phyloP scores from a whole-genome alignment of 257 asterid species.

The Prunella vulgaris region DNA sequence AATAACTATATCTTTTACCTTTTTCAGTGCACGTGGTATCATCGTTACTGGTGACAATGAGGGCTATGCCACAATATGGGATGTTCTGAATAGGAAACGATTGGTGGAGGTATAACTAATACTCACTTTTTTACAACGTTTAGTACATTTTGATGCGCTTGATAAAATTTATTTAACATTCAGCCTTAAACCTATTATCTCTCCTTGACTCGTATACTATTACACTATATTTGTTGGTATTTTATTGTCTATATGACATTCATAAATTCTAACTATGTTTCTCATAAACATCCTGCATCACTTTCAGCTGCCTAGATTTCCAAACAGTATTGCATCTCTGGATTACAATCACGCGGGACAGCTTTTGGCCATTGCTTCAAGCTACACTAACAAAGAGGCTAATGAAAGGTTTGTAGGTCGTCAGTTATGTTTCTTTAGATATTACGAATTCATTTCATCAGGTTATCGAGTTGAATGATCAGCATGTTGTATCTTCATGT shows the following conservation, averaged over 20 bases:
- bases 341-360: slow-evolving; percentile 69
- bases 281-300: slow-evolving; percentile 13
- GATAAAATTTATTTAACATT: not conserved
- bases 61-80: slow-evolving; percentile 74
- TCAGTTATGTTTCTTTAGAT: not conserved
- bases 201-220: not conserved
- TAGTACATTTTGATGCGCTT: not conserved
- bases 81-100: slow-evolving; percentile 61
- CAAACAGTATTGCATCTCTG: slow-evolving; percentile 61
- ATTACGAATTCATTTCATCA: not conserved
- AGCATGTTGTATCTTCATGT: not conserved
- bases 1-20: slow-evolving; percentile 14
- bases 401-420: slow-evolving; percentile 53
- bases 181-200: slow-evolving; percentile 1
- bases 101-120: slow-evolving; percentile 50
- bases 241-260: not conserved
- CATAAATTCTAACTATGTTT: not conserved
- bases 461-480: not conserved
- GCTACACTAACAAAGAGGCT: slow-evolving; percentile 74
- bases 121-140: slow-evolving; percentile 8
- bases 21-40: slow-evolving; percentile 45
- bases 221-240: not conserved
- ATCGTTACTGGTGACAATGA: slow-evolving; percentile 77
- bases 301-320: slow-evolving; percentile 59
- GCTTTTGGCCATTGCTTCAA: slow-evolving; percentile 74